Percentiles rank a stretch among this genome's conserved stretches.
phyloP scores from a whole-genome alignment of 2,329 filamentous ascomycete genomes.

The Calonectria pseudoreteaudii region DNA sequence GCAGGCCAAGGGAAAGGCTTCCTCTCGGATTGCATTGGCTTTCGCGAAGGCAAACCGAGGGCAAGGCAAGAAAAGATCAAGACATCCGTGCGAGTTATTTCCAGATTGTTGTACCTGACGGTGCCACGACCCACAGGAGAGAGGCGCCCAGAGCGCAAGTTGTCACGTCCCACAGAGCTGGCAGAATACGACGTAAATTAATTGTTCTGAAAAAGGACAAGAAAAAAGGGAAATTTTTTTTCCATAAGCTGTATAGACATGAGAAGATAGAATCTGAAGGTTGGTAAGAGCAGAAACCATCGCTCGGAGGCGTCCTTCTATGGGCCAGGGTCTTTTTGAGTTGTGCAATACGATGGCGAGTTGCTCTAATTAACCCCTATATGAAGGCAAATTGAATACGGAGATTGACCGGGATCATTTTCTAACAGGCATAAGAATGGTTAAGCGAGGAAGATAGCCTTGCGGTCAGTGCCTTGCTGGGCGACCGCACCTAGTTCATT shows the following conservation, averaged over 20 bases:
- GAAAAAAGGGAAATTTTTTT: no score
- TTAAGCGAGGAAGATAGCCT: background rate
- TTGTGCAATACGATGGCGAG: background rate
- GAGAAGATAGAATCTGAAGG: background rate
- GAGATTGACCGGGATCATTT: background rate
- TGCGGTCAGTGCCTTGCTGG: background rate
- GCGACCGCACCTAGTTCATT: background rate
- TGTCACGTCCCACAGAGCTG: background rate
- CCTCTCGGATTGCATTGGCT: background rate
- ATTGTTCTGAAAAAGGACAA: background rate
- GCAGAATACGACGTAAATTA: background rate
- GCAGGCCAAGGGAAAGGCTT: background rate
- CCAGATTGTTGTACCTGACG: background rate
- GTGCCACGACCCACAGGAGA: background rate
- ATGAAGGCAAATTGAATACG: background rate
- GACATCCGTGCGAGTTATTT: background rate
- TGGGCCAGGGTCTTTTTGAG: no score
- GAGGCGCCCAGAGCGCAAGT: background rate
- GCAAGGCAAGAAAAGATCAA: background rate
- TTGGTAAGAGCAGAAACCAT: background rate
- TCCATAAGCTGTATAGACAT: no score
- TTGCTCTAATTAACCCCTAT: background rate
- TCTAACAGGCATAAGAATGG: background rate
- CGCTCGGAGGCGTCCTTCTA: no score
- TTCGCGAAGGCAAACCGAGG: background rate